These are phyloP conservation scores for Malassezia equina DNA, from an alignment of 1,284 basidiomycete genomes.

Conservation along the genomic window DNA sequence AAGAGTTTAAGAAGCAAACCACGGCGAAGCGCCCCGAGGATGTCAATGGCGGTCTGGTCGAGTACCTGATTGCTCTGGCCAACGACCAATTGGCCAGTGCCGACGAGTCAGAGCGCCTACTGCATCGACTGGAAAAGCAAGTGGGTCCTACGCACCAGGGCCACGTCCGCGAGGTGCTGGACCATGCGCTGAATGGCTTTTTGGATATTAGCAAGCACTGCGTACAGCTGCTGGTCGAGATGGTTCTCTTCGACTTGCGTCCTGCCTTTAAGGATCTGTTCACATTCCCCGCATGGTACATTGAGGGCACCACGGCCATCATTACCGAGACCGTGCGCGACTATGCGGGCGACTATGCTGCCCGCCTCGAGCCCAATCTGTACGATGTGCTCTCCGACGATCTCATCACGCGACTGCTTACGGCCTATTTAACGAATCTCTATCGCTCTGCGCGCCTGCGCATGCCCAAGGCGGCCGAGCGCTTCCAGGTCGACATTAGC, in stretches of 20 bases:
- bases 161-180: slow-evolving; percentile 72
- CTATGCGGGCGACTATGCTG: slow-evolving; percentile 84
- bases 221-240: slow-evolving; percentile 81
- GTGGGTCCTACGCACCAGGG: slow-evolving; percentile 85
- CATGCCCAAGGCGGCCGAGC: slow-evolving; percentile 71
- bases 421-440: slow-evolving; percentile 78
- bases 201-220: slow-evolving; percentile 95
- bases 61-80: slow-evolving; percentile 93
- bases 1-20: slow-evolving; percentile 74
- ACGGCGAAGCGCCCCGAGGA: slow-evolving; percentile 72
- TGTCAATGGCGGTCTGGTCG: slow-evolving; percentile 73
- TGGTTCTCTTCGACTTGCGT: slow-evolving; percentile 89
- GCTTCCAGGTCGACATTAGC: slow-evolving; percentile 71
- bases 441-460: slow-evolving; percentile 69
- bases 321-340: slow-evolving; percentile 92
- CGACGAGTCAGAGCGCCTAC: slow-evolving; percentile 78
- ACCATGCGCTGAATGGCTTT: slow-evolving; percentile 95
- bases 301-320: slow-evolving; percentile 63
- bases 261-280: slow-evolving; percentile 79
- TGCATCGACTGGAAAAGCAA: slow-evolving; percentile 73
- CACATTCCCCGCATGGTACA: slow-evolving; percentile 56
- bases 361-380: slow-evolving; percentile 77
- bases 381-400: slow-evolving; percentile 89
- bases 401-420: slow-evolving; percentile 79
- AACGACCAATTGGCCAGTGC: slow-evolving; percentile 97